These are phyloP conservation scores for Acidiella bohemica DNA, from an alignment of 495 filamentous ascomycete species.

Conservation along the genomic window DNA sequence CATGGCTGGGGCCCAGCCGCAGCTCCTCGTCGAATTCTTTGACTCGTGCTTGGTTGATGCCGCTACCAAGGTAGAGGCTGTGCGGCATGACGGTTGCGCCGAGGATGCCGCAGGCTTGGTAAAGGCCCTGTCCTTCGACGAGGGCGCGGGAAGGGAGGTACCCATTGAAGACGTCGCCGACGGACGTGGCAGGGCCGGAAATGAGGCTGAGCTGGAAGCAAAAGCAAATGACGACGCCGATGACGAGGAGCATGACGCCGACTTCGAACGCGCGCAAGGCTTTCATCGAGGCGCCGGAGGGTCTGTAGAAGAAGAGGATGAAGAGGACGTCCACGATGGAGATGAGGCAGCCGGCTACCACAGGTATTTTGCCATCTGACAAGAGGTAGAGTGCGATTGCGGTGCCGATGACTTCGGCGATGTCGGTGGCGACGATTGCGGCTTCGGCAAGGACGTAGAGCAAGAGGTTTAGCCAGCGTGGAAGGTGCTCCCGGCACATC, in stretches of 20 bases:
- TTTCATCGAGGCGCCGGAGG: conserved; percentile 47
- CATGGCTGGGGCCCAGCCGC: neutral
- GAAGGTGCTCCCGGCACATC: conserved; percentile 62
- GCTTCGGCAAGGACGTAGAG: conserved; percentile 65
- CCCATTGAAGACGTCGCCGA: conserved; percentile 70
- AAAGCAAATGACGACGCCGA: conserved; percentile 83
- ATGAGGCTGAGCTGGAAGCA: conserved; percentile 78
- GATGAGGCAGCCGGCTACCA: conserved; percentile 77
- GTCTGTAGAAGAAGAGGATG: conserved; percentile 75
- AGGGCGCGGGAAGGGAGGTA: conserved; percentile 66
- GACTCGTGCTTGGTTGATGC: conserved; percentile 72
- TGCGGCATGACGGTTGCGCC: conserved; percentile 94
- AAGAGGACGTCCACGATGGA: conserved; percentile 74
- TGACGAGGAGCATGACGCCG: conserved; percentile 64
- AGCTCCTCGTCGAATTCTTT: conserved; percentile 53
- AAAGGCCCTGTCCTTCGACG: conserved; percentile 46
- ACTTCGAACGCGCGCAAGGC: conserved; percentile 66
- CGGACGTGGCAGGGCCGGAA: conserved; percentile 44
- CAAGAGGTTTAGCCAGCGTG: conserved; percentile 59
- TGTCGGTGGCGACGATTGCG: conserved; percentile 79
- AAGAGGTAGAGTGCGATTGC: conserved; percentile 84
- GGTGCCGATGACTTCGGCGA: conserved; percentile 86
- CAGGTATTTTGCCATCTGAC: conserved; percentile 48
- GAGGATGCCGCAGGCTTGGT: conserved; percentile 83
- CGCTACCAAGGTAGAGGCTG: conserved; percentile 77